phyloP scores from a whole-genome alignment of 2,329 filamentous ascomycete species.

The Sclerotinia nivalis region DNA sequence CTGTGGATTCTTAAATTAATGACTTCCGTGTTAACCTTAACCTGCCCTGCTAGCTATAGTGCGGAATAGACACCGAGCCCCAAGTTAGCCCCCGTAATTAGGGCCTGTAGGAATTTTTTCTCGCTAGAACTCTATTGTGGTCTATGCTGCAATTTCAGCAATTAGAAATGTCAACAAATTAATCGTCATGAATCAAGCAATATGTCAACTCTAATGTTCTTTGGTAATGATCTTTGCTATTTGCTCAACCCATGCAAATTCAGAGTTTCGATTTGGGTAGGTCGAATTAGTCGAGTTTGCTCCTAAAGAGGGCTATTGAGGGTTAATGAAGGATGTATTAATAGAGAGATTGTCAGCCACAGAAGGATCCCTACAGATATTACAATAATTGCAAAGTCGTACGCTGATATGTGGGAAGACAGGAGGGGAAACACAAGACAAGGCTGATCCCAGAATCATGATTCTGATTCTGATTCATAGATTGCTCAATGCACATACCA shows the following conservation, averaged over 20 bases:
- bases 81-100: not conserved
- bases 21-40: not conserved
- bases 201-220: not conserved
- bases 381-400: not conserved
- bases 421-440: constrained; percentile 13
- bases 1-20: constrained; percentile 3
- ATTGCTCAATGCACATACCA: constrained; percentile 22
- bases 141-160: constrained; percentile 7
- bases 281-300: not conserved
- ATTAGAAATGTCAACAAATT: not conserved
- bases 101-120: not conserved
- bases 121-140: constrained; percentile 4
- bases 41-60: constrained; percentile 5
- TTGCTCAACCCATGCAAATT: not conserved
- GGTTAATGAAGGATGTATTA: not conserved
- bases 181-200: constrained; percentile 3
- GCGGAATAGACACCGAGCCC: not conserved
- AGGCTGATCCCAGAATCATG: constrained; percentile 24
- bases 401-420: constrained; percentile 19
- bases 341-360: constrained; percentile 9
- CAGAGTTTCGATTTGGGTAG: not conserved
- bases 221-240: constrained; percentile 5
- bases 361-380: constrained; percentile 20
- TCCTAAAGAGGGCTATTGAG: not conserved
- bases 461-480: no score